phyloP scores from a whole-genome alignment of 2,329 filamentous ascomycete species.

The Verticillium alfalfae region DNA sequence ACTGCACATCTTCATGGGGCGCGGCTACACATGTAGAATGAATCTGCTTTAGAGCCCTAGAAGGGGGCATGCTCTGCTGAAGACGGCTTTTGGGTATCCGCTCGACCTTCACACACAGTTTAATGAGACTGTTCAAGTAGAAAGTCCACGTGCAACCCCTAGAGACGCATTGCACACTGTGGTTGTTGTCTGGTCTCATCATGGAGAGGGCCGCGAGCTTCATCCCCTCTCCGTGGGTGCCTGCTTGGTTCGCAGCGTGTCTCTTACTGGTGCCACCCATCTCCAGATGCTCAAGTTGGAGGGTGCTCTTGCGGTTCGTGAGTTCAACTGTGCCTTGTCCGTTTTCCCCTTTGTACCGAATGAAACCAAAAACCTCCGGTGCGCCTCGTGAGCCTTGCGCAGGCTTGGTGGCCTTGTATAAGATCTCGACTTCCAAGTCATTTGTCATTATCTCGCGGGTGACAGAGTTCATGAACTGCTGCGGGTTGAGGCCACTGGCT shows the following conservation, averaged over 20 bases:
- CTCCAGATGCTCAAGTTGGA: constrained; percentile 22
- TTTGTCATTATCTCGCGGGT: constrained; percentile 10
- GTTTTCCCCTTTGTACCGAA: constrained; percentile 16
- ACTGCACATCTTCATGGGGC: not conserved
- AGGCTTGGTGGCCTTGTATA: constrained; percentile 14
- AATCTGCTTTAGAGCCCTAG: no score
- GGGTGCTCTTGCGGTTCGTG: constrained; percentile 17
- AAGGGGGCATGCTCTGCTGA: not conserved
- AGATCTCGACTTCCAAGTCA: constrained; percentile 14
- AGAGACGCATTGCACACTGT: constrained; percentile 16
- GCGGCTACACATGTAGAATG: not conserved
- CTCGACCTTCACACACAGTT: not conserved
- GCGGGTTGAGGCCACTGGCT: constrained; percentile 14
- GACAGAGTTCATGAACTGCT: constrained; percentile 12
- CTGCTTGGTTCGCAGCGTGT: constrained; percentile 14
- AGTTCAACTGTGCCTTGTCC: constrained; percentile 21
- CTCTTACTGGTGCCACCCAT: constrained; percentile 20
- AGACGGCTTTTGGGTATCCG: not conserved
- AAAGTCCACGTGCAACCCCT: constrained; percentile 22
- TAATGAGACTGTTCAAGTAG: constrained; percentile 13
- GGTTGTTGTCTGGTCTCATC: constrained; percentile 18
- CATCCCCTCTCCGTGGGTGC: constrained; percentile 22
- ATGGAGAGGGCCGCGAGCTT: constrained; percentile 23
- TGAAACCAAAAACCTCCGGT: constrained; percentile 20
- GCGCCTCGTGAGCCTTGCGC: not conserved